A percentile compares a stretch with the other conserved stretches of the same genome.
These are phyloP conservation scores for Pachyrhizus erosus DNA, from an alignment of 306 rosid genomes.

Conservation along the genomic window DNA sequence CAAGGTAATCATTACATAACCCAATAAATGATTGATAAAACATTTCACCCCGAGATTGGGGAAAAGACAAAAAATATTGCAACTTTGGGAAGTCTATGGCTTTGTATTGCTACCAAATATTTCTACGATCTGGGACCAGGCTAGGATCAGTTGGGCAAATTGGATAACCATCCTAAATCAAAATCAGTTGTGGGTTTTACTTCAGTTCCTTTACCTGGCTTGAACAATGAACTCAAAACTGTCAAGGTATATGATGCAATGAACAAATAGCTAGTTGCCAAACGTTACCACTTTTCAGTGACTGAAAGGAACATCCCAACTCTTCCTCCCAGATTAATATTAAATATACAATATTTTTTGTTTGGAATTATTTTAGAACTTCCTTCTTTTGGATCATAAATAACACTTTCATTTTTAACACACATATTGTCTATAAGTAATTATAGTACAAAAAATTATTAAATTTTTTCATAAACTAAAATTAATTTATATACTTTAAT, in stretches of 20 bases:
- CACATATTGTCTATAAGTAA: too few relatives aligned
- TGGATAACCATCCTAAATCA: slow-evolving; percentile 1
- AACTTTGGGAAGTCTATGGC: neutral
- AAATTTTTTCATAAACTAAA: too few relatives aligned
- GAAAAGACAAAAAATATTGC: neutral
- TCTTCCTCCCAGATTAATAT: neutral
- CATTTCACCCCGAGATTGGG: neutral
- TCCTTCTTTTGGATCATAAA: neutral
- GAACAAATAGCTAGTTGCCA: slow-evolving; percentile 32
- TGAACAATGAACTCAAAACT: slow-evolving; percentile 2
- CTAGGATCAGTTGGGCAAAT: neutral
- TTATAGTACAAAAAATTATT: too few relatives aligned
- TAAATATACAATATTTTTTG: neutral
- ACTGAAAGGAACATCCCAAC: slow-evolving; percentile 25
- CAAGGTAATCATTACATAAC: neutral
- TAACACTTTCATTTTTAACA: neutral
- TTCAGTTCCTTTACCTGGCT: neutral
- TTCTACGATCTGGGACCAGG: slow-evolving; percentile 1
- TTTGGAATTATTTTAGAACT: neutral
- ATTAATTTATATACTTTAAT: too few relatives aligned
- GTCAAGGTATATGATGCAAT: neutral
- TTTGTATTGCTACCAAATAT: neutral
- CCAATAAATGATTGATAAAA: neutral
- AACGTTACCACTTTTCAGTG: neutral
- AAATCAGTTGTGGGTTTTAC: neutral